These are phyloP conservation scores for Entomophthora muscae DNA, from an alignment of 371 early-diverging fungal species.

Conservation along the genomic window DNA sequence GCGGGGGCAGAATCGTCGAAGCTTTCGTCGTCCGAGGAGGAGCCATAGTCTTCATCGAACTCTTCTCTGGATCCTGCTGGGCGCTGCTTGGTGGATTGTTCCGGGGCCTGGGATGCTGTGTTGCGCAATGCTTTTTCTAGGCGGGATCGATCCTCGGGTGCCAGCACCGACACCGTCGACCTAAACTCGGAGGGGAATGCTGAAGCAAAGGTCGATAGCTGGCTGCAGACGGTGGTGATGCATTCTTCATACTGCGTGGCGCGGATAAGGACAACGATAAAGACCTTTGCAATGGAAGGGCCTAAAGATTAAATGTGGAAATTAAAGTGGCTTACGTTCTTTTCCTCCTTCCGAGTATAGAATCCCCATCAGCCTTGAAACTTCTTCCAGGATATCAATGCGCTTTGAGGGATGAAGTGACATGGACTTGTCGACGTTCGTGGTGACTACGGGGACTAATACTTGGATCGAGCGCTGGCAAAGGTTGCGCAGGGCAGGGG, in stretches of 20 bases:
- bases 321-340: constrained; percentile 1
- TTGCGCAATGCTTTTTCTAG: neutral
- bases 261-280: neutral
- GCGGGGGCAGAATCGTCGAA: neutral
- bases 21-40: neutral
- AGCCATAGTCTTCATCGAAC: neutral
- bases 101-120: neutral
- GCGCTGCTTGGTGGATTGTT: neutral
- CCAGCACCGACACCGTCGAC: neutral
- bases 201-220: constrained; percentile 1
- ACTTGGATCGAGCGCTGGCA: neutral
- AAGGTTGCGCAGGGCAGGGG: neutral
- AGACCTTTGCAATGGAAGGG: neutral
- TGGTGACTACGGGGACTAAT: neutral
- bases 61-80: neutral
- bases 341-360: neutral
- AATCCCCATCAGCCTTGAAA: neutral
- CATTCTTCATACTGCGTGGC: neutral
- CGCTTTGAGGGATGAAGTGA: neutral
- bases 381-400: neutral
- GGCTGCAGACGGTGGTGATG: neutral
- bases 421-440: neutral
- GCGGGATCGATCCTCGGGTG: neutral
- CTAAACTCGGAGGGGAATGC: neutral
- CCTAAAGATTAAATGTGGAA: neutral